Base-by-base conservation (phyloP, 805 yeast species). In the Cyberlindnera euphorbiae region DNA sequence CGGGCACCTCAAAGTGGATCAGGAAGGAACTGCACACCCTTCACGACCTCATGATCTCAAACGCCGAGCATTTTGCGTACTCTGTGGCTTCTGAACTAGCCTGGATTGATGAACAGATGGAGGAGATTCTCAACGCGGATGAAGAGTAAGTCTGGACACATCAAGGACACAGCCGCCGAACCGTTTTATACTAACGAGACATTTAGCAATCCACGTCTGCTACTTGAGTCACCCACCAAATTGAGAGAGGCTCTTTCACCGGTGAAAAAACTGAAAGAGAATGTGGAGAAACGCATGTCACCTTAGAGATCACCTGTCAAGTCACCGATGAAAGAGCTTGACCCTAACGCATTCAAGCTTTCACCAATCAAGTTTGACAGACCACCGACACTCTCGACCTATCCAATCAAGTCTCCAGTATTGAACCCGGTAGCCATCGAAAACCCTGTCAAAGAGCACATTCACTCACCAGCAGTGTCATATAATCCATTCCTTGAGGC, bases 1-100 rank as follows among this genome's bases (percentile, higher is more conserved):
- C 77, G 1, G 82, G 79, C 6, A 58, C 78, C 2, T 68, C 75
- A 10, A 67, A 60, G 42, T 75, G 77, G 76, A 60, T 73, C 32
- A 60, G 71, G 23, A 55, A 55, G 33, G 77, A 73, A 46, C 55
- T 70, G 52, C 50, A 54, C 37, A 57, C 62, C 12, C 60, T 66
- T 21, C 61, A 61, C 42, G 60, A 59, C 28, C 56, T 62, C 36
- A 65, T 71, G 44, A 45, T 53, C 9, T 52, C 58, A 16, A 61
- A 62, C 38, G 50, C 62, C 11, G 72, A 66, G 36, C 64, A 61
- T 26, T 55, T 71, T 30, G 64, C 68, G 12, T 57, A 55, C 18
- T 59, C 61, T 6, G 59, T 71, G 6, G 53, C 62, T 7, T 49
- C 63, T 10, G 69, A 66, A 28, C 44, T 69, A 23, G 61, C 63